phyloP scores from a whole-genome alignment of 768 basidiomycete genomes.

The Crepidotus variabilis region DNA sequence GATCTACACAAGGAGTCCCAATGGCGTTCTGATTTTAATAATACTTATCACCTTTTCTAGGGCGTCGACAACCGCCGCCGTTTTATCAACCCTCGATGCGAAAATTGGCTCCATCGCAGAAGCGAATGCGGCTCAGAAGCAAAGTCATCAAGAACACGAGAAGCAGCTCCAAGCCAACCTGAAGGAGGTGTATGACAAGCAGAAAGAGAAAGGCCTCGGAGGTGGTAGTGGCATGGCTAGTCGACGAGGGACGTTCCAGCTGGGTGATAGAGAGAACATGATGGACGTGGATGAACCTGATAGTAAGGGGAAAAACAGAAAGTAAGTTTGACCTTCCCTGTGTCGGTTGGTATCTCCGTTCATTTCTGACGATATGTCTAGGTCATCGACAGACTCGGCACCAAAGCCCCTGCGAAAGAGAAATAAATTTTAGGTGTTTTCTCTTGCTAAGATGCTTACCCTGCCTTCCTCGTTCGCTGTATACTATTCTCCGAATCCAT shows the following conservation, averaged over 20 bases:
- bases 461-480: not conserved
- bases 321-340: slow-evolving; percentile 37
- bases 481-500: not conserved
- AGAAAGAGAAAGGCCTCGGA: slow-evolving; percentile 52
- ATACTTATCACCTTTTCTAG: slow-evolving; percentile 28
- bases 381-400: slow-evolving; percentile 36
- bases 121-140: slow-evolving; percentile 36
- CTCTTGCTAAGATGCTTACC: not conserved
- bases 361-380: slow-evolving; percentile 14
- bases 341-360: not conserved
- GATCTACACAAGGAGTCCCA: not conserved
- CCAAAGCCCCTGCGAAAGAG: slow-evolving; percentile 54
- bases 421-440: slow-evolving; percentile 41
- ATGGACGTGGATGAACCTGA: slow-evolving; percentile 70
- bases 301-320: slow-evolving; percentile 57
- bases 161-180: slow-evolving; percentile 45
- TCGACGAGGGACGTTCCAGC: slow-evolving; percentile 16
- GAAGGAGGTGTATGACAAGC: slow-evolving; percentile 60
- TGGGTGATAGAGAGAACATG: slow-evolving; percentile 30
- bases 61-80: slow-evolving; percentile 66
- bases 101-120: slow-evolving; percentile 58
- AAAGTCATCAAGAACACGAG: slow-evolving; percentile 52
- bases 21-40: not conserved
- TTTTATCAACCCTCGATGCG: slow-evolving; percentile 68
- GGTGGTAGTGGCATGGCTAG: slow-evolving; percentile 10